Evolutionary conservation across 371 early-diverging fungal species (phyloP).

Genomic region (Polyrhizophydium stewartii): DNA sequence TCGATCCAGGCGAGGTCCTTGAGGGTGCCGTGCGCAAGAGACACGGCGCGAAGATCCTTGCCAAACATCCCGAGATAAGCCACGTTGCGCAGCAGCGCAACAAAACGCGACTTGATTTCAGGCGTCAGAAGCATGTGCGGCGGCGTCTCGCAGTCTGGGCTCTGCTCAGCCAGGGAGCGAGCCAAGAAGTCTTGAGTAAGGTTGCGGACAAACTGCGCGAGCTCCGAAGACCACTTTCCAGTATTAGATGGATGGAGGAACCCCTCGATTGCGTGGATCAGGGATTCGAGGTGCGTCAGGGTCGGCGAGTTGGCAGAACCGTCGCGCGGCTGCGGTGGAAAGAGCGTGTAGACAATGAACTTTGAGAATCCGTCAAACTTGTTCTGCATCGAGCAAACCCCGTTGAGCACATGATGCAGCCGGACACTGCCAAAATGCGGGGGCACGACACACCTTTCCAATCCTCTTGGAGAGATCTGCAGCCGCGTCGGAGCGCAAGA

Average conservation of each 20-base stretch:
- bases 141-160: slow-evolving; percentile 59
- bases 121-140: slow-evolving; percentile 52
- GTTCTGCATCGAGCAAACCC: slow-evolving; percentile 14
- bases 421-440: neutral
- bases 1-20: slow-evolving; percentile 72
- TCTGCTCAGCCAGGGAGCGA: slow-evolving; percentile 33
- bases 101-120: slow-evolving; percentile 54
- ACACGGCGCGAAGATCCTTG: slow-evolving; percentile 69
- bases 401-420: no score
- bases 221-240: slow-evolving; percentile 70
- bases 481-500: no score
- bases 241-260: slow-evolving; percentile 88
- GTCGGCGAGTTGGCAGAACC: slow-evolving; percentile 18
- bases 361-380: slow-evolving; percentile 62
- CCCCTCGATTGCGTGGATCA: slow-evolving; percentile 81
- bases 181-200: slow-evolving; percentile 52
- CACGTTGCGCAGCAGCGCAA: slow-evolving; percentile 34
- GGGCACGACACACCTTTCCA: neutral
- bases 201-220: slow-evolving; percentile 61
- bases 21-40: slow-evolving; percentile 63
- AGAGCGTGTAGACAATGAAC: slow-evolving; percentile 74
- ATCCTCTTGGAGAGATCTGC: no score
- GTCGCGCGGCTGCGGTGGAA: neutral
- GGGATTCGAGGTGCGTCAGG: slow-evolving; percentile 57
- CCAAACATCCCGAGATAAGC: slow-evolving; percentile 69